phyloP scores from a whole-genome alignment of 768 basidiomycete genomes.

The Serendipita vermifera region DNA sequence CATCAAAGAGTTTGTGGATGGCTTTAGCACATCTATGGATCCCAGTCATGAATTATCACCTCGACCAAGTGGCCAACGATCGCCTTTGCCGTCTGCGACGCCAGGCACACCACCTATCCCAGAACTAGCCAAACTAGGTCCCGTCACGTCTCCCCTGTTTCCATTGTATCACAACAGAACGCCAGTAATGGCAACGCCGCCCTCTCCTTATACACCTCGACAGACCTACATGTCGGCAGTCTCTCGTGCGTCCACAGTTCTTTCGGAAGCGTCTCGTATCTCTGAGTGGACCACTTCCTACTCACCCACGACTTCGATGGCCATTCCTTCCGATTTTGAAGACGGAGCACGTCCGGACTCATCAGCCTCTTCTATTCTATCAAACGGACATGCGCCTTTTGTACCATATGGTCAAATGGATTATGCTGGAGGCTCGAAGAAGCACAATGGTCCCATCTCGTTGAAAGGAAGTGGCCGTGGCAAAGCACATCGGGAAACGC shows the following conservation, averaged over 20 bases:
- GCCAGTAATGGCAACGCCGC: not conserved
- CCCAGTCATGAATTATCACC: not conserved
- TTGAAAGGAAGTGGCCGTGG: not conserved
- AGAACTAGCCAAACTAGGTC: not conserved
- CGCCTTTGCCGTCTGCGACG: not conserved
- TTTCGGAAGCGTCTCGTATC: conserved; percentile 5
- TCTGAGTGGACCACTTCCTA: not conserved
- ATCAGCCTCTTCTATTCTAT: not conserved
- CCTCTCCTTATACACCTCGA: not conserved
- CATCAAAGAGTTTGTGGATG: conserved; percentile 12
- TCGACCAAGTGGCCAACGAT: not conserved
- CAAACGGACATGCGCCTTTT: not conserved
- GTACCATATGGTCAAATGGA: not conserved
- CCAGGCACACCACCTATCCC: not conserved
- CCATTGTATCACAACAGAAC: not conserved
- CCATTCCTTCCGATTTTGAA: not conserved
- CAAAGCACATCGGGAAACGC: conserved; percentile 10
- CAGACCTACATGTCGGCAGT: not conserved
- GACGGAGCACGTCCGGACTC: not conserved
- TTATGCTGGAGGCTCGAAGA: too few species aligned
- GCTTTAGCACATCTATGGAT: not conserved
- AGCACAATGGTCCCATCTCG: too few species aligned
- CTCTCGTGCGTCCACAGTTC: not conserved
- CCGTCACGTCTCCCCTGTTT: not conserved
- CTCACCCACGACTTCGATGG: not conserved